Evolutionary conservation across 805 yeast genomes (phyloP), one percentile per base, ranked within the genome.

Genomic region (Candida namnaoensis): DNA sequence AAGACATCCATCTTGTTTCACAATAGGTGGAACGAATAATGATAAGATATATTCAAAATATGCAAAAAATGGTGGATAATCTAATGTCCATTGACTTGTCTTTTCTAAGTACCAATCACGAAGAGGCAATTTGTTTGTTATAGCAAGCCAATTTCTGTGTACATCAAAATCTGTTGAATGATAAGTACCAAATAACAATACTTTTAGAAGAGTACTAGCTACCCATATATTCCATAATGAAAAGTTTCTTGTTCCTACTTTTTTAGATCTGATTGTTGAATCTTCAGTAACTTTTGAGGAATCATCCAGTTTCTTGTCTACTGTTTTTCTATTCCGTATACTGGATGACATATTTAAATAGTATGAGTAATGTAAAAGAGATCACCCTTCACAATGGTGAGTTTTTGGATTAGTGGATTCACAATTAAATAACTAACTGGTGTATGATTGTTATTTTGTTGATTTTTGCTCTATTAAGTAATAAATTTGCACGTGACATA

Each of bases 1-100:
- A 36, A 90, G 66, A 54, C 95, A 82, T 0, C 96, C 96, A 60
- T 90, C 96, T 1, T 68, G 58, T 6, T 60, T 64, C 1, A 85
- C 95, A 0, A 56, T 27, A 2, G 51, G 39, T 0, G 96, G 95
- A 1, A 84, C 91, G 42, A 85, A 70, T 40, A 71, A 80, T 0
- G 95, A 71, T 38, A 93, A 58, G 3, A 71, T 19, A 85, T 88
- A 88, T 60, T 93, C 99, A 52, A 93, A 91, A 61, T 88, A 90
- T 0, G 99, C 99, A 62, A 93, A 93, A 53, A 88, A 86, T 0
- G 99, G 99, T 10, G 99, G 99, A 62, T 91, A 93, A 60, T 93
- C 99, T 35, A 93, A 65, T 0, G 98, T 93, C 97, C 98, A 93
- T 56, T 84, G 88, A 37, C 77, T 74, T 0, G 87, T 78, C 38